Conservation (phyloP, 108 stramenopile genomes). For the Thalassiosira profunda region DNA sequence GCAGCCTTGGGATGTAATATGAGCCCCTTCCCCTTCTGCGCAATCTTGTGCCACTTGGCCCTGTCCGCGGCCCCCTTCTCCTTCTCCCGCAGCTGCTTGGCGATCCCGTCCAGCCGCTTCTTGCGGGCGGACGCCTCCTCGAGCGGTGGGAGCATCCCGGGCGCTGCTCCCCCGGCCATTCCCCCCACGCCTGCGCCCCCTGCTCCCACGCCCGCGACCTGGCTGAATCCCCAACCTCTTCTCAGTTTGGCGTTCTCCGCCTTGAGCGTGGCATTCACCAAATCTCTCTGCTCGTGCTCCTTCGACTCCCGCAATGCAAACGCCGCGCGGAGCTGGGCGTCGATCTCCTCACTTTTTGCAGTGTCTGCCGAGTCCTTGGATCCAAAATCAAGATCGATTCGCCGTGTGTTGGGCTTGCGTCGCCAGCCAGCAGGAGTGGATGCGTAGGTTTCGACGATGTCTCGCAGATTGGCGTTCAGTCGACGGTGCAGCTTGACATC, state of each 20-base stretch:
- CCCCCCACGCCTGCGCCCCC: conserved; percentile 12
- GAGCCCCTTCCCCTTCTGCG: conserved; percentile 20
- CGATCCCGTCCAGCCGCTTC: conserved; percentile 67
- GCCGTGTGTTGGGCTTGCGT: conserved; percentile 38
- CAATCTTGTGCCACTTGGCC: conserved; percentile 40
- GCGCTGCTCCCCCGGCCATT: conserved; percentile 4
- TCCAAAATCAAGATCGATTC: conserved; percentile 43
- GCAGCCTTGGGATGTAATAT: conserved; percentile 47
- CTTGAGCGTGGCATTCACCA: conserved; percentile 77
- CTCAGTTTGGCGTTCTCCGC: conserved; percentile 38
- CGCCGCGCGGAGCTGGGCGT: conserved; percentile 69
- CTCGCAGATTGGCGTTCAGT: conserved; percentile 57
- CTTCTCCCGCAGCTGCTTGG: conserved; percentile 61
- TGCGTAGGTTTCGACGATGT: conserved; percentile 66
- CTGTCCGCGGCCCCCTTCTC: conserved; percentile 54
- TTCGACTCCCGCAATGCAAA: conserved; percentile 86
- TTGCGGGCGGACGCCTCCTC: conserved; percentile 53
- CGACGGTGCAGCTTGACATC: conserved; percentile 44
- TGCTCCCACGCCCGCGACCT: conserved; percentile 13
- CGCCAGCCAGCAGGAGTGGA: conserved; percentile 48
- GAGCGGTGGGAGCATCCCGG: conserved; percentile 23
- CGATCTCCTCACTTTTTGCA: conserved; percentile 33
- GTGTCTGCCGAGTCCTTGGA: conserved; percentile 20
- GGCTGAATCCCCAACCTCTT: conserved; percentile 44
- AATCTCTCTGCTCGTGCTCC: conserved; percentile 75